Evolutionary conservation across 2,329 filamentous ascomycete genomes (phyloP).

Genomic region (Fusarium nelsonii): DNA sequence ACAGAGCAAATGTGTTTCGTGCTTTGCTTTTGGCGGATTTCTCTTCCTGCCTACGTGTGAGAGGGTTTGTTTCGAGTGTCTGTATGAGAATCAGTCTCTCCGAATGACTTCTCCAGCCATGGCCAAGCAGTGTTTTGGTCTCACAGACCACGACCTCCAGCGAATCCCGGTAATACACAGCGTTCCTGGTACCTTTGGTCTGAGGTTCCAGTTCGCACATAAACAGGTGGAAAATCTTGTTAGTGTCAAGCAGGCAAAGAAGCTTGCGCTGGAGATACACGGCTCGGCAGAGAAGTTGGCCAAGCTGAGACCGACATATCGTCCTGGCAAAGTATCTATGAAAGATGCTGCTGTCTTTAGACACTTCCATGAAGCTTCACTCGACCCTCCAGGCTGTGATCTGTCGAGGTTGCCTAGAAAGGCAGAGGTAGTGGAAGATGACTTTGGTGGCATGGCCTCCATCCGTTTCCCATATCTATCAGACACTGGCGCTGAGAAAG

Average conservation of each 20-base stretch:
- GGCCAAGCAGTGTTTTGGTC: conserved; percentile 45
- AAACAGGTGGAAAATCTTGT: conserved; percentile 42
- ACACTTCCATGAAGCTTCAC: conserved; percentile 37
- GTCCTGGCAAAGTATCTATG: conserved; percentile 24
- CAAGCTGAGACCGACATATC: conserved; percentile 25
- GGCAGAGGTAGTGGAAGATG: conserved; percentile 37
- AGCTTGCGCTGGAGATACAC: conserved; percentile 46
- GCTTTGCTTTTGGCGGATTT: conserved; percentile 48
- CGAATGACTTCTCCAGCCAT: conserved; percentile 42
- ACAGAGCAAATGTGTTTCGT: conserved; percentile 47
- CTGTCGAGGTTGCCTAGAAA: conserved; percentile 38
- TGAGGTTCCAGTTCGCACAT: conserved; percentile 34
- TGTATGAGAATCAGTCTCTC: conserved; percentile 45
- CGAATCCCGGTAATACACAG: conserved; percentile 40
- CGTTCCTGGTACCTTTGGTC: conserved; percentile 44
- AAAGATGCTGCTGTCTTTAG: conserved; percentile 37
- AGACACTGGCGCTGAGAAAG: conserved; percentile 32
- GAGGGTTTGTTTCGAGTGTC: conserved; percentile 50
- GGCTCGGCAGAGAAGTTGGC: conserved; percentile 37
- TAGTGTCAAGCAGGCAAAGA: conserved; percentile 48
- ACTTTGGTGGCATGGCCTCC: conserved; percentile 45
- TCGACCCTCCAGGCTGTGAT: conserved; percentile 43
- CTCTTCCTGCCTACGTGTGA: conserved; percentile 52
- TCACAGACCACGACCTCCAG: conserved; percentile 40
- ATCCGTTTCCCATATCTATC: conserved; percentile 46